These are phyloP conservation scores for Grifola frondosa DNA, from an alignment of 1,284 basidiomycete species.

Conservation along the genomic window DNA sequence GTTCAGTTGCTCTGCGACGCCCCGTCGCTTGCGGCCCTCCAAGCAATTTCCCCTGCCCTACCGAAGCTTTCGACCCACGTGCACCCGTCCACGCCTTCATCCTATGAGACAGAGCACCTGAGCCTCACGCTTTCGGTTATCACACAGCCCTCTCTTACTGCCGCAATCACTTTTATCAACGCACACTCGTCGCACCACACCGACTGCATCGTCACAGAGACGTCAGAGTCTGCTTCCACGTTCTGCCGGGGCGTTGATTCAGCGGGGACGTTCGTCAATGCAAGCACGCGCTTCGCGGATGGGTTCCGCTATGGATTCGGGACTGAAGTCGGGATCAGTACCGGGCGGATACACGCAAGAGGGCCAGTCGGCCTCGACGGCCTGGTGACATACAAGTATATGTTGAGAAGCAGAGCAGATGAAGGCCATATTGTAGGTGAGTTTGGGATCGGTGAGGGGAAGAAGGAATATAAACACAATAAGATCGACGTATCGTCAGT, in stretches of 20 bases:
- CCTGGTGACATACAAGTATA: constrained; percentile 93
- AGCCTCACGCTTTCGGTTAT: constrained; percentile 82
- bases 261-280: constrained; percentile 93
- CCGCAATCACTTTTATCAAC: constrained; percentile 91
- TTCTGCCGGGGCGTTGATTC: constrained; percentile 91
- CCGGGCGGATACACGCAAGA: constrained; percentile 93
- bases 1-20: constrained; percentile 84
- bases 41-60: constrained; percentile 32
- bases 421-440: constrained; percentile 81
- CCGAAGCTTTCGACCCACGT: constrained; percentile 47
- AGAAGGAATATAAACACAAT: constrained; percentile 76
- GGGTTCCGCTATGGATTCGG: constrained; percentile 98
- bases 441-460: constrained; percentile 71
- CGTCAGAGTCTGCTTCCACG: constrained; percentile 57
- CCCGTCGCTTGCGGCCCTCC: constrained; percentile 55
- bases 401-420: constrained; percentile 72
- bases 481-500: constrained; percentile 46
- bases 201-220: constrained; percentile 90
- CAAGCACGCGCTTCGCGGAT: constrained; percentile 94
- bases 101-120: constrained; percentile 90
- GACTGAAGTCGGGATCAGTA: constrained; percentile 97
- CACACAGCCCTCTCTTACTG: constrained; percentile 65
- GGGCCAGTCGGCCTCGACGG: constrained; percentile 97
- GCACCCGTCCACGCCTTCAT: constrained; percentile 51
- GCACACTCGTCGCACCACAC: constrained; percentile 94